These are phyloP conservation scores for Diaporthe citri DNA, from an alignment of 2,329 filamentous ascomycete genomes.

Conservation along the genomic window DNA sequence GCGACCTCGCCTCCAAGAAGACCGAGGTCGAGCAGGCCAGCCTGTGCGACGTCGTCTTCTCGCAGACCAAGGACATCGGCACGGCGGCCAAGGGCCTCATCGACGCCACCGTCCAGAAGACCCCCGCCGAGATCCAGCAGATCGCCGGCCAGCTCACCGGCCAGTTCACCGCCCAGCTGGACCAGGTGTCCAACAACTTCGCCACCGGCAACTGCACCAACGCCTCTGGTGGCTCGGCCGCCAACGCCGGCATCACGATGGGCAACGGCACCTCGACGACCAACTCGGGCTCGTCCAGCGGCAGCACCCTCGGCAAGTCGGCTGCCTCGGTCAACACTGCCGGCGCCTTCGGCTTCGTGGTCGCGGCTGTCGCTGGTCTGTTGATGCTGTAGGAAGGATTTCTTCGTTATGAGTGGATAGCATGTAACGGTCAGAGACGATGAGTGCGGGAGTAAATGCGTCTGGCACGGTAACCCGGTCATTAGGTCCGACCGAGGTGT, in stretches of 20 bases:
- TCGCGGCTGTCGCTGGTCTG: conserved; percentile 30
- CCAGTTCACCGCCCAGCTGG: conserved; percentile 44
- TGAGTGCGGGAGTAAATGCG: conserved; percentile 10
- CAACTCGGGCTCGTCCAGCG: conserved; percentile 4
- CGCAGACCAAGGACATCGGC: conserved; percentile 45
- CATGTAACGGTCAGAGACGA: not conserved
- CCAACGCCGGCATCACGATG: conserved; percentile 30
- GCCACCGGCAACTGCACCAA: conserved; percentile 49
- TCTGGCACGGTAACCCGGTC: not conserved
- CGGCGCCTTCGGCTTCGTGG: conserved; percentile 25
- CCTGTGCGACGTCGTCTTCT: conserved; percentile 46
- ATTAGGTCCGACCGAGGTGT: not conserved
- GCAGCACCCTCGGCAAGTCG: conserved; percentile 14
- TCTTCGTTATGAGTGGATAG: not conserved
- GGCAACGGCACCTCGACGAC: conserved; percentile 12
- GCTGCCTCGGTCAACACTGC: conserved; percentile 22
- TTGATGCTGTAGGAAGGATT: conserved; percentile 29
- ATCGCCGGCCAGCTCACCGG: conserved; percentile 46
- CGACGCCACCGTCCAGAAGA: conserved; percentile 48
- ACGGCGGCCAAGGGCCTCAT: conserved; percentile 46
- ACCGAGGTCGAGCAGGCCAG: conserved; percentile 46
- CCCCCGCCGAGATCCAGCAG: conserved; percentile 46
- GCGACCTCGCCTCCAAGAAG: conserved; percentile 47
- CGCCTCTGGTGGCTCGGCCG: conserved; percentile 31
- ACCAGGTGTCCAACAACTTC: conserved; percentile 45